These are phyloP conservation scores for Lasiodiplodia hormozganensis DNA, from an alignment of 2,329 filamentous ascomycete genomes.

Conservation along the genomic window DNA sequence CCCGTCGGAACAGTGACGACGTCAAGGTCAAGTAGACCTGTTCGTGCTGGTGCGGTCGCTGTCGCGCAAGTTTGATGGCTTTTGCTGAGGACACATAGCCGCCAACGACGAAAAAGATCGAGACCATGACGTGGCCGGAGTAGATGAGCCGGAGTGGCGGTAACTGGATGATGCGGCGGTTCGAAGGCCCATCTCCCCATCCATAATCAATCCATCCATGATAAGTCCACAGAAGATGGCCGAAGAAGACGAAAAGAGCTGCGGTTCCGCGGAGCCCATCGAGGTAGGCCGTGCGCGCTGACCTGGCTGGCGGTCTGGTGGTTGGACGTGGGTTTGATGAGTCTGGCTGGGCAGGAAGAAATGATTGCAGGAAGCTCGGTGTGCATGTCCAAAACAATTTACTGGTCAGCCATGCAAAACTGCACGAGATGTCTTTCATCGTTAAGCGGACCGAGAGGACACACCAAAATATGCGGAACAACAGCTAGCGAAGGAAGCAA, in stretches of 20 bases:
- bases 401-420: neutral
- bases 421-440: neutral
- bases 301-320: neutral
- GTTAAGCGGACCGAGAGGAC: neutral
- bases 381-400: neutral
- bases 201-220: slow-evolving; percentile 12
- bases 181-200: slow-evolving; percentile 25
- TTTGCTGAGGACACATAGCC: slow-evolving; percentile 53
- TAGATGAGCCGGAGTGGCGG: slow-evolving; percentile 31
- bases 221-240: slow-evolving; percentile 5
- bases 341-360: neutral
- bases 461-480: too few species aligned
- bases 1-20: slow-evolving; percentile 54
- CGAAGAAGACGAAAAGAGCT: neutral
- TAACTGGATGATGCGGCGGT: slow-evolving; percentile 31
- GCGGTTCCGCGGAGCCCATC: slow-evolving; percentile 12
- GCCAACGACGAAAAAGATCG: slow-evolving; percentile 57
- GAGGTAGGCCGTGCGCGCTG: neutral
- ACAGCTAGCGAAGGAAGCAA: too few species aligned
- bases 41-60: slow-evolving; percentile 44
- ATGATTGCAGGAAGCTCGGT: slow-evolving; percentile 7
- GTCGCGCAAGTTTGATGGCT: slow-evolving; percentile 44
- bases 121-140: slow-evolving; percentile 55
- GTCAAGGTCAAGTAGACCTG: slow-evolving; percentile 43
- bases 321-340: neutral